A percentile compares a stretch with the other conserved stretches of the same genome.
phyloP scores from a whole-genome alignment of 371 early-diverging fungal genomes.

The Vairimorpha ceranae region DNA sequence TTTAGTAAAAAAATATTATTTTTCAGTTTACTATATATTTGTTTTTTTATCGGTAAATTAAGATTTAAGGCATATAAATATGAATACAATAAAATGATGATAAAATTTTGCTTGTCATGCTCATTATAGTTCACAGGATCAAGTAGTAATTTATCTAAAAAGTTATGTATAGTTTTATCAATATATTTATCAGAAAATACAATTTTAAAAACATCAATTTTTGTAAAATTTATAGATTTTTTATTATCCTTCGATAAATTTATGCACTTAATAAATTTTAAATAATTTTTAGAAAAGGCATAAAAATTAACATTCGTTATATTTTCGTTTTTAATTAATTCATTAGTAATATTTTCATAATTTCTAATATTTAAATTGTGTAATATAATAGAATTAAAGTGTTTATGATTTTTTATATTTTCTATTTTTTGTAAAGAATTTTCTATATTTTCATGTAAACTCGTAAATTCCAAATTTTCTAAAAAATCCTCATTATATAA shows the following conservation, averaged over 20 bases:
- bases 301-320: not conserved
- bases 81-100: slow-evolving; percentile 9
- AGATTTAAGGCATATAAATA: not conserved
- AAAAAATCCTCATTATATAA: not conserved
- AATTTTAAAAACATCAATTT: slow-evolving; percentile 1
- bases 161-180: not conserved
- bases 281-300: slow-evolving; percentile 1
- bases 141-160: slow-evolving; percentile 3
- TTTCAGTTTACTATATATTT: not conserved
- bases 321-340: not conserved
- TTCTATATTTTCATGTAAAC: not conserved
- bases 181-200: slow-evolving; percentile 8
- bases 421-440: not conserved
- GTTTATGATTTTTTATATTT: not conserved
- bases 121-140: not conserved
- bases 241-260: not conserved
- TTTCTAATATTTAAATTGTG: not conserved
- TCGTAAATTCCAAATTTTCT: not conserved
- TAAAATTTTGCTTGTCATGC: slow-evolving; percentile 6
- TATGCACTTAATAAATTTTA: slow-evolving; percentile 2
- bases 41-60: not conserved
- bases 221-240: not conserved
- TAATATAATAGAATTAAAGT: not conserved
- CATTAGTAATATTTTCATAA: not conserved
- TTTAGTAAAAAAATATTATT: not conserved